phyloP scores from a whole-genome alignment of 495 filamentous ascomycete species.

The Neurospora sp. region DNA sequence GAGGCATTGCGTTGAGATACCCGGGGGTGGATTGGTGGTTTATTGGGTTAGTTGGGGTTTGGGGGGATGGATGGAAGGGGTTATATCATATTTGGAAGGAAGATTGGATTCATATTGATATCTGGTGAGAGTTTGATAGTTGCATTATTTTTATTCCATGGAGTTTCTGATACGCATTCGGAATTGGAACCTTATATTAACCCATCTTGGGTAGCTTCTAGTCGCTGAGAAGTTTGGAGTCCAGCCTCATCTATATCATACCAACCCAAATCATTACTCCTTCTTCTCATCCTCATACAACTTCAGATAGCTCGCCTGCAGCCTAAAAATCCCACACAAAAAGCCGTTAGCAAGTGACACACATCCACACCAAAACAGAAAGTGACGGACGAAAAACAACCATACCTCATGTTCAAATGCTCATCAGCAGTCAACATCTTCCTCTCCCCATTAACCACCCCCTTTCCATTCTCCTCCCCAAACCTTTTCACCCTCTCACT shows the following conservation, averaged over 20 bases:
- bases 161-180: no score
- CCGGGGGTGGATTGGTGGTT: background rate
- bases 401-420: conserved; percentile 63
- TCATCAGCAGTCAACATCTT: conserved; percentile 69
- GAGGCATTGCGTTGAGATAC: background rate
- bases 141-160: no score
- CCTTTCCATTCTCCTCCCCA: conserved; percentile 17
- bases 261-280: background rate
- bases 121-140: no score
- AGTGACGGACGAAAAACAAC: no score
- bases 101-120: no score
- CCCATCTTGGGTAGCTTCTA: background rate
- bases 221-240: background rate
- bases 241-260: background rate
- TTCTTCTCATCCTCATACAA: conserved; percentile 36
- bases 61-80: no score
- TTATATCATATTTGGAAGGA: no score
- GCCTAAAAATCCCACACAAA: conserved; percentile 22
- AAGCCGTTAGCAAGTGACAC: no score
- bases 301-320: conserved; percentile 63
- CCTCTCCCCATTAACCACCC: conserved; percentile 35
- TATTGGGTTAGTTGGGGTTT: background rate
- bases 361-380: no score
- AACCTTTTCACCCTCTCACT: conserved; percentile 41
- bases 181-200: no score